phyloP scores from a whole-genome alignment of 2,329 filamentous ascomycete species.

The Chrysosporium queenslandicum region DNA sequence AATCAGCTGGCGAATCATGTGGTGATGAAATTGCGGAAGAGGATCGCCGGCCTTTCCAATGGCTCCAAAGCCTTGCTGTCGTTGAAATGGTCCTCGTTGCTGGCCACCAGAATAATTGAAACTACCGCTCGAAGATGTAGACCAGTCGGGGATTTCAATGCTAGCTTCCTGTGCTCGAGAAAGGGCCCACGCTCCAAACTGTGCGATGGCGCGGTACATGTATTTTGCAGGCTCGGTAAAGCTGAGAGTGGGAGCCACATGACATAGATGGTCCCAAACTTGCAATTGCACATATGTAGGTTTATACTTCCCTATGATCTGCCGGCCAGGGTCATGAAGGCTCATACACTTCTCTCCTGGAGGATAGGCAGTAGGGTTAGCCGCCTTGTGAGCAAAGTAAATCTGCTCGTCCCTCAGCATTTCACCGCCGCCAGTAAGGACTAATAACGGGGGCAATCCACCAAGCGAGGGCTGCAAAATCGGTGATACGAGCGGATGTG shows the following conservation, averaged over 20 bases:
- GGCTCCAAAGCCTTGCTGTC: constrained; percentile 21
- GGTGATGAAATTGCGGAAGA: constrained; percentile 64
- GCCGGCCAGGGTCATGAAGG: constrained; percentile 48
- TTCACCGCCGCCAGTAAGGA: constrained; percentile 81
- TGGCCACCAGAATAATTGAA: background rate
- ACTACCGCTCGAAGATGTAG: constrained; percentile 6
- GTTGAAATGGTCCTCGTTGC: background rate
- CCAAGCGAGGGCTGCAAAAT: constrained; percentile 79
- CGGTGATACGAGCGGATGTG: constrained; percentile 83
- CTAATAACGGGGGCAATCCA: constrained; percentile 75
- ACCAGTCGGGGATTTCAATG: constrained; percentile 65
- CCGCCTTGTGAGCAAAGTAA: constrained; percentile 88
- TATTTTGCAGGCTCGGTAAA: constrained; percentile 93
- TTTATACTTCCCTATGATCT: constrained; percentile 53
- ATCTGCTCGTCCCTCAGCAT: constrained; percentile 89
- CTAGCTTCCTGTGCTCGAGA: constrained; percentile 68
- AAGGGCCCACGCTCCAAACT: constrained; percentile 87
- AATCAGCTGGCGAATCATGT: constrained; percentile 89
- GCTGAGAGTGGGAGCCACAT: constrained; percentile 84
- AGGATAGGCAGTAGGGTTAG: constrained; percentile 67
- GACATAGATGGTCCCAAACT: constrained; percentile 91
- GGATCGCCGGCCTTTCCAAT: constrained; percentile 82
- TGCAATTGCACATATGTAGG: constrained; percentile 90
- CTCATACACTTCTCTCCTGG: constrained; percentile 56
- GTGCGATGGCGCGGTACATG: constrained; percentile 86